These are phyloP conservation scores for Septoria linicola DNA, from an alignment of 2,329 filamentous ascomycete species.

Conservation along the genomic window DNA sequence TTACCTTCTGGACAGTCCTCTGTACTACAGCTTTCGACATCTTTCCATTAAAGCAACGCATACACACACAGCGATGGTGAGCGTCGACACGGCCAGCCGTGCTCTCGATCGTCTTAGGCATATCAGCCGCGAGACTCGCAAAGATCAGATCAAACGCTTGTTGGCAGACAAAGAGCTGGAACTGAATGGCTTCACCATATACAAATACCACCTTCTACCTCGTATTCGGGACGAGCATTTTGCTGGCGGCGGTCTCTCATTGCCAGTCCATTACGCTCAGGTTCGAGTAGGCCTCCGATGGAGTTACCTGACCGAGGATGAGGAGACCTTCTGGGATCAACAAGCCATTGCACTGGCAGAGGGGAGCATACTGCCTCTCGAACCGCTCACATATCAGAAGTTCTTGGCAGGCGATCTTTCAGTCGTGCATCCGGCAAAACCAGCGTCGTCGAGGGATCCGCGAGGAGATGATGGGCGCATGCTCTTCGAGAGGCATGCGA, in stretches of 20 bases:
- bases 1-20: no score
- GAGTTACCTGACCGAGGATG: constrained; percentile 4
- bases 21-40: no score
- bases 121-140: neutral
- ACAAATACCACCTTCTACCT: constrained; percentile 11
- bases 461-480: no score
- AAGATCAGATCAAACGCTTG: neutral
- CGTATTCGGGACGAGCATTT: neutral
- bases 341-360: neutral
- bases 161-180: neutral
- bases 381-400: constrained; percentile 1
- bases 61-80: neutral
- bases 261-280: constrained; percentile 13
- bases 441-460: neutral
- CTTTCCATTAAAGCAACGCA: no score
- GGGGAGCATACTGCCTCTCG: constrained; percentile 2
- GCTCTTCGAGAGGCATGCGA: neutral
- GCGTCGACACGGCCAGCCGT: neutral
- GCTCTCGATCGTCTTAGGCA: neutral
- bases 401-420: neutral
- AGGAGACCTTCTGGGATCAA: constrained; percentile 5
- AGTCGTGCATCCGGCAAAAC: neutral
- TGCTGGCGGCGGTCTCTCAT: neutral
- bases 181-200: constrained; percentile 9
- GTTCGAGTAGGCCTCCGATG: constrained; percentile 7